Evolutionary conservation across 192 early-diverging fungal genomes (phyloP).

Genomic region (Pilaira anomala): DNA sequence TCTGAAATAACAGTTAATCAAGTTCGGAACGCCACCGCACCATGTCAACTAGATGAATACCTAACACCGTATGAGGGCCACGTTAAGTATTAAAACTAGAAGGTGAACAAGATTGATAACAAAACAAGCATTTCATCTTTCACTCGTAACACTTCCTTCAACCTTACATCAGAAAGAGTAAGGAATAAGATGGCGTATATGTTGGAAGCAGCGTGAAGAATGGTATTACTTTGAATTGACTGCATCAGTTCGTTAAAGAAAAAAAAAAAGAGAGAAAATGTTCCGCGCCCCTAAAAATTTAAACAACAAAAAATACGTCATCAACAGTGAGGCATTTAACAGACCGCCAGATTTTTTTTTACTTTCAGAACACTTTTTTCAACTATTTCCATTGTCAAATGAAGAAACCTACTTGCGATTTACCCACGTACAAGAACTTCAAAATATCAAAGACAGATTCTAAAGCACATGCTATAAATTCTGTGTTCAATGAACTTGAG

Average conservation of each 20-base stretch:
- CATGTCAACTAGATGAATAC: conserved; percentile 1
- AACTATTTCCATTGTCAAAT: too few relatives aligned
- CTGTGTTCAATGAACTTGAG: too few relatives aligned
- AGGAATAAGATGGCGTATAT: not conserved
- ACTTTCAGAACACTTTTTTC: too few relatives aligned
- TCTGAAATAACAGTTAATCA: not conserved
- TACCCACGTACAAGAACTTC: too few relatives aligned
- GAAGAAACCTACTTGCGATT: too few relatives aligned
- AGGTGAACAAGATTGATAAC: too few relatives aligned
- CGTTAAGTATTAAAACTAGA: not conserved
- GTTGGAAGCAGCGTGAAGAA: not conserved
- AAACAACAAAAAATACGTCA: too few relatives aligned
- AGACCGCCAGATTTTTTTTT: too few relatives aligned
- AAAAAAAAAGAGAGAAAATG: not conserved
- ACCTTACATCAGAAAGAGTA: not conserved
- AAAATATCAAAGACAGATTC: too few relatives aligned
- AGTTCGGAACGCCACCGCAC: not conserved
- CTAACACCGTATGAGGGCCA: not conserved
- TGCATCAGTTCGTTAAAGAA: not conserved
- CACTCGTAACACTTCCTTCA: not conserved
- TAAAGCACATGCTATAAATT: too few relatives aligned
- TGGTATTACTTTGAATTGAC: not conserved
- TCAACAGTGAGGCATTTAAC: too few relatives aligned
- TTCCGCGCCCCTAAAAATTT: too few relatives aligned
- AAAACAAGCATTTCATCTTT: not conserved